A percentile compares a stretch with the other conserved stretches of the same genome.
Evolutionary conservation across 257 asterid genomes (phyloP).

Genomic region (Dorcoceras hygrometricum): DNA sequence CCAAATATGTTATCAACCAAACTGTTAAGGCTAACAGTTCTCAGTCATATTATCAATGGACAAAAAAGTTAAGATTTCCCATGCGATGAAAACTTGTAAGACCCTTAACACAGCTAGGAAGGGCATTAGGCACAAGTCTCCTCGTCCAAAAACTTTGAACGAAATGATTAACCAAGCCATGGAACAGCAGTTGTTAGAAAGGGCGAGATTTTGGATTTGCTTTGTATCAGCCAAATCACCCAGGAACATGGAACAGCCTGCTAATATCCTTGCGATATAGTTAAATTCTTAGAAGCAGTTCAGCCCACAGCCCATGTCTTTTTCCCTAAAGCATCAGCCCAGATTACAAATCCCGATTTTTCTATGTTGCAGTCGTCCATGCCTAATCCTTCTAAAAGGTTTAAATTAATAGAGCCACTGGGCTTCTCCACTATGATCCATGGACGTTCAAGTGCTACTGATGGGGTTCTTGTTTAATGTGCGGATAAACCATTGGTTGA

Average conservation of each 20-base stretch:
- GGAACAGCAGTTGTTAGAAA: no score
- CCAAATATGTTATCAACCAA: constrained; percentile 12
- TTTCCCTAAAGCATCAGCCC: neutral
- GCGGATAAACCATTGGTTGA: neutral
- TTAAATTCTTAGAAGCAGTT: neutral
- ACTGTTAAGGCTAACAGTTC: constrained; percentile 4
- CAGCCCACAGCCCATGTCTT: neutral
- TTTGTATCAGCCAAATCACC: no score
- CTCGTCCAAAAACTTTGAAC: neutral
- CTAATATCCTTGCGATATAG: no score
- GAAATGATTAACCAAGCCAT: no score
- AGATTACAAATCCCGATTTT: neutral
- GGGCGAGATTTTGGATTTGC: no score
- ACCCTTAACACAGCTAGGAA: constrained; percentile 6
- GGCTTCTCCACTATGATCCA: neutral
- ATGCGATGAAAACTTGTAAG: neutral
- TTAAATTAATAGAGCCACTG: neutral
- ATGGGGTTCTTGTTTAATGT: neutral
- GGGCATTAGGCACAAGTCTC: neutral
- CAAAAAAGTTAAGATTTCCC: constrained; percentile 4
- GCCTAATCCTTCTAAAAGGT: neutral
- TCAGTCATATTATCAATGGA: constrained; percentile 9
- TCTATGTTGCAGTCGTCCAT: neutral
- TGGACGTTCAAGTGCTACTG: neutral
- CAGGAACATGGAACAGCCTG: no score